Conservation (phyloP, 1,139 yeast genomes). For the Pichia sp. region DNA sequence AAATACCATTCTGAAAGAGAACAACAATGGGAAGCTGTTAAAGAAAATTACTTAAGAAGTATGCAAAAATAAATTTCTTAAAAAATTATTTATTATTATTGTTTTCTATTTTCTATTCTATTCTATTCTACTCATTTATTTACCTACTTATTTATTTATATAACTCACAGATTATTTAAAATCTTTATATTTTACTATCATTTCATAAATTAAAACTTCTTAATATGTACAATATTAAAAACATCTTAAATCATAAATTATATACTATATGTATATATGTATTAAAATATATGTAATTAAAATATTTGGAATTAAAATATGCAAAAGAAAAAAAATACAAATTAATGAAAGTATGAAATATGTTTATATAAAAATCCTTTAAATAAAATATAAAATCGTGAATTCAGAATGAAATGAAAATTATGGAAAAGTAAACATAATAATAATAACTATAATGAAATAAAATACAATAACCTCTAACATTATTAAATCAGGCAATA, state of each 20-base stretch:
- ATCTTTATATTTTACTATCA: neutral
- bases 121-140: neutral
- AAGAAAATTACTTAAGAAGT: slow-evolving; percentile 48
- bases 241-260: too few relatives aligned
- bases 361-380: too few relatives aligned
- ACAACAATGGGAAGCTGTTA: slow-evolving; percentile 50
- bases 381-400: too few relatives aligned
- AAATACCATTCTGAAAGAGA: slow-evolving; percentile 38
- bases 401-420: too few relatives aligned
- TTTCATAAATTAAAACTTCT: neutral
- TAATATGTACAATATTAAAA: neutral
- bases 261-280: too few relatives aligned
- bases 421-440: too few relatives aligned
- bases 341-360: too few relatives aligned
- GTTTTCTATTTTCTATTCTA: slow-evolving; percentile 8
- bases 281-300: too few relatives aligned
- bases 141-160: neutral
- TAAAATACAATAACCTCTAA: neutral
- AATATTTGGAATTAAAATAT: too few relatives aligned
- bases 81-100: slow-evolving; percentile 2
- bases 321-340: too few relatives aligned
- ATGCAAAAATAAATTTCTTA: slow-evolving; percentile 25
- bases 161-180: neutral
- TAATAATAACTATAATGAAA: too few relatives aligned
- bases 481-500: neutral